Evolutionary conservation across 768 basidiomycete species (phyloP).

Genomic region (Tricholoma matsutake): DNA sequence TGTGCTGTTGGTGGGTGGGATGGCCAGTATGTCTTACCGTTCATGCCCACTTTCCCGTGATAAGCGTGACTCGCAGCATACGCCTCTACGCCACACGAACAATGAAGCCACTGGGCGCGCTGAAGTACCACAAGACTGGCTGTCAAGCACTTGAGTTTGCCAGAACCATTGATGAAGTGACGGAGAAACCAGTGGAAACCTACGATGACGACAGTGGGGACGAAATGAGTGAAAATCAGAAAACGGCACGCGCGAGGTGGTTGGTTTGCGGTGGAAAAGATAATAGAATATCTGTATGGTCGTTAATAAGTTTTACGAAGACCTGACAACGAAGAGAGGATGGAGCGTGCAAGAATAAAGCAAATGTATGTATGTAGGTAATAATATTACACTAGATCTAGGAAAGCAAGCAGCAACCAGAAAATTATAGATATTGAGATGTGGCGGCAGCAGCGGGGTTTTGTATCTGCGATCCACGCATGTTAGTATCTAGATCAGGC

Average conservation of each 20-base stretch:
- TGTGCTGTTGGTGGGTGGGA: slow-evolving; percentile 95
- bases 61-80: slow-evolving; percentile 43
- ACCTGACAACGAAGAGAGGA: slow-evolving; percentile 1
- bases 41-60: background rate
- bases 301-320: slow-evolving; percentile 50
- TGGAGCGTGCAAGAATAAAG: background rate
- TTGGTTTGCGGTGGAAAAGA: slow-evolving; percentile 66
- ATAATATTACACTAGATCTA: background rate
- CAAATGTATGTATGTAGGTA: background rate
- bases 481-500: slow-evolving; percentile 24
- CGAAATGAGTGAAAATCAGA: slow-evolving; percentile 44
- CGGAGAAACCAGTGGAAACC: background rate
- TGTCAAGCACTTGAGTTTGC: slow-evolving; percentile 80
- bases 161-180: slow-evolving; percentile 14
- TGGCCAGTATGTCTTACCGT: slow-evolving; percentile 59
- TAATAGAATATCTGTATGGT: slow-evolving; percentile 69
- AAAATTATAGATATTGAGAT: background rate
- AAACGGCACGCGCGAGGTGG: slow-evolving; percentile 52
- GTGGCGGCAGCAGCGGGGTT: background rate
- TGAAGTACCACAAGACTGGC: slow-evolving; percentile 76
- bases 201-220: slow-evolving; percentile 47
- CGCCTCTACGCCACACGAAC: slow-evolving; percentile 79
- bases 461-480: background rate
- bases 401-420: background rate
- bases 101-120: slow-evolving; percentile 80